A percentile compares a stretch with the other conserved stretches of the same genome.
Conservation (phyloP, 208 protist species). For the Trypanosoma conorhini region DNA sequence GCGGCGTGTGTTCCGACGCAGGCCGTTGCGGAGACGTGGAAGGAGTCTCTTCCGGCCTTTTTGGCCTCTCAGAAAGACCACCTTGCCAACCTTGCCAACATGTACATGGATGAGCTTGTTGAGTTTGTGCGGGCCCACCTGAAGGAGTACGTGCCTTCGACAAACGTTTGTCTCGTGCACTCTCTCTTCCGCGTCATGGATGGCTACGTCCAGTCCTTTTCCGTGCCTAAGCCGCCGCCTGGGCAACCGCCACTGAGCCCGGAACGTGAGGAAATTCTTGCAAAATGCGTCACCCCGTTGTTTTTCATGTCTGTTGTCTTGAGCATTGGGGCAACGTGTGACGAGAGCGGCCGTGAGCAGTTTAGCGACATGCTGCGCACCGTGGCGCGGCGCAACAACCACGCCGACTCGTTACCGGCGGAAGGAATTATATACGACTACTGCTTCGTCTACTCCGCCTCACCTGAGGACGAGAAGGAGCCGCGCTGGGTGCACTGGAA, state of each 20-base stretch:
- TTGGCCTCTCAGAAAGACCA: slow-evolving; percentile 71
- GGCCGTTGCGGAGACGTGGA: slow-evolving; percentile 87
- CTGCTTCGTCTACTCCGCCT: slow-evolving; percentile 67
- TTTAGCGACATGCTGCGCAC: slow-evolving; percentile 91
- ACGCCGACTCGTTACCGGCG: slow-evolving; percentile 49
- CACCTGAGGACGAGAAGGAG: slow-evolving; percentile 41
- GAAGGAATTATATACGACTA: slow-evolving; percentile 94
- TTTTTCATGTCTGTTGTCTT: slow-evolving; percentile 98
- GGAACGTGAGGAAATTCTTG: slow-evolving; percentile 53
- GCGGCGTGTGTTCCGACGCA: slow-evolving; percentile 79
- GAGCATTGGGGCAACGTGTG: slow-evolving; percentile 95
- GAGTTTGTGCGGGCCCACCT: slow-evolving; percentile 82
- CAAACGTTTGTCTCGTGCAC: slow-evolving; percentile 91
- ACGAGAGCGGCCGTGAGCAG: slow-evolving; percentile 79
- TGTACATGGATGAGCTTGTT: slow-evolving; percentile 83
- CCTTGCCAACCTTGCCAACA: slow-evolving; percentile 59
- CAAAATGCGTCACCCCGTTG: slow-evolving; percentile 63
- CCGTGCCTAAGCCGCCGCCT: slow-evolving; percentile 31
- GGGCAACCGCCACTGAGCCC: slow-evolving; percentile 34
- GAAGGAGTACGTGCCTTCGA: slow-evolving; percentile 93
- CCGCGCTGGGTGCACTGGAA: slow-evolving; percentile 81
- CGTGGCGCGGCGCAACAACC: slow-evolving; percentile 46
- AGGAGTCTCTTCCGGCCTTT: slow-evolving; percentile 65
- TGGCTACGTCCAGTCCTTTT: slow-evolving; percentile 81
- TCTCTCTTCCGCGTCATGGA: slow-evolving; percentile 95